Conservation (phyloP, 176 grass and related monocot genomes). For the Oryza officinalis region DNA sequence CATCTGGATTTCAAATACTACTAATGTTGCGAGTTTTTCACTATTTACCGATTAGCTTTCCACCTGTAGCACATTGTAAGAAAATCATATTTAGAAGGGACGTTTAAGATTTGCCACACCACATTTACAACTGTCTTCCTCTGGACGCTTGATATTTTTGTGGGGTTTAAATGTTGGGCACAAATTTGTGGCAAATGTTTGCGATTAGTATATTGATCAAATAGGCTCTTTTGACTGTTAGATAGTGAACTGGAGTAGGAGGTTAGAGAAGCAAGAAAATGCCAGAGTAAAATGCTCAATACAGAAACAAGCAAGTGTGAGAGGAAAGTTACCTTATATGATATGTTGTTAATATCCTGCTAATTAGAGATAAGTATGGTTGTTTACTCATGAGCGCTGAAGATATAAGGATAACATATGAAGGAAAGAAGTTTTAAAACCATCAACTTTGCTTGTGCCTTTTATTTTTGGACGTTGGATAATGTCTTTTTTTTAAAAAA, state of each 20-base stretch:
- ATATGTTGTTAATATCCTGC: background rate
- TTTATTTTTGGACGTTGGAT: background rate
- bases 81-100: background rate
- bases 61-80: background rate
- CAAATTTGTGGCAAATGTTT: background rate
- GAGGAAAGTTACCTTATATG: background rate
- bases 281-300: background rate
- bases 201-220: background rate
- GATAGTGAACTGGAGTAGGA: background rate
- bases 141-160: background rate
- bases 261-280: background rate
- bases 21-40: background rate
- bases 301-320: background rate
- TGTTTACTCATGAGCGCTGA: background rate
- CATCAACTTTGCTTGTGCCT: background rate
- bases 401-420: background rate
- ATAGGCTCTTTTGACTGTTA: background rate
- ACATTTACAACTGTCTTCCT: background rate
- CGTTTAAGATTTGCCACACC: background rate
- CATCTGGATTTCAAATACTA: background rate
- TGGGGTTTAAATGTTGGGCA: background rate
- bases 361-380: background rate
- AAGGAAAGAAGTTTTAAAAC: background rate
- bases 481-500: background rate
- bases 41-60: background rate